phyloP scores from a whole-genome alignment of 192 early-diverging fungal genomes.

The Chytriomyces confervae region DNA sequence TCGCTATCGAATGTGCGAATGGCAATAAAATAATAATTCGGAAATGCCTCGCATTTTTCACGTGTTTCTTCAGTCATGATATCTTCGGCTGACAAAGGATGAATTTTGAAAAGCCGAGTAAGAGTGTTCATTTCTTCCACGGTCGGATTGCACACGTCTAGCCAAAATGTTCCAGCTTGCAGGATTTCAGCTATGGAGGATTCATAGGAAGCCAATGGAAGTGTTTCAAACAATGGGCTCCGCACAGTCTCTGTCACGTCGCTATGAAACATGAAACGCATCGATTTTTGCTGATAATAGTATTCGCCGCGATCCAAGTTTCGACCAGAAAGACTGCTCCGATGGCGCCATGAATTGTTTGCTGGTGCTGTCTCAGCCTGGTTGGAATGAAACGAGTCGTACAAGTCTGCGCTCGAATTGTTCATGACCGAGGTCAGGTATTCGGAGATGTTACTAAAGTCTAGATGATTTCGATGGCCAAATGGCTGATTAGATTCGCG shows the following conservation, averaged over 20 bases:
- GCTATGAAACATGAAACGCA: constrained; percentile 51
- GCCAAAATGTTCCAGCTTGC: constrained; percentile 53
- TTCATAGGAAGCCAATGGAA: constrained; percentile 30
- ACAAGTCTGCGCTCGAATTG: background rate
- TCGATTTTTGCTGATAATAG: constrained; percentile 16
- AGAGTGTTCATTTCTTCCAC: constrained; percentile 49
- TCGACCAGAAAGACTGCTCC: background rate
- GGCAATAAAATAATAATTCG: constrained; percentile 91
- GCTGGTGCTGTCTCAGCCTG: background rate
- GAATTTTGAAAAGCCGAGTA: constrained; percentile 72
- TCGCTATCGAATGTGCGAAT: constrained; percentile 67
- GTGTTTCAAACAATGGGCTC: constrained; percentile 34
- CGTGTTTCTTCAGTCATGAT: constrained; percentile 85
- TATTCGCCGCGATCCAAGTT: background rate
- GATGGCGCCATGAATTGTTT: background rate
- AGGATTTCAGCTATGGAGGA: constrained; percentile 36
- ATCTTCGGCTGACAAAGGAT: constrained; percentile 92
- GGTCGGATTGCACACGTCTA: constrained; percentile 57
- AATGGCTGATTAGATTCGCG: background rate
- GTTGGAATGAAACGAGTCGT: background rate
- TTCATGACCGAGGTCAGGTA: background rate
- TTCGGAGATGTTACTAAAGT: constrained; percentile 7
- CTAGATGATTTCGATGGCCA: background rate
- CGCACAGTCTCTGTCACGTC: constrained; percentile 40
- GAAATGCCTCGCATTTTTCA: constrained; percentile 94